Evolutionary conservation across 305 asterid genomes (phyloP), one percentile per base, ranked within the genome.

Genomic region (Fraxinus velutina): DNA sequence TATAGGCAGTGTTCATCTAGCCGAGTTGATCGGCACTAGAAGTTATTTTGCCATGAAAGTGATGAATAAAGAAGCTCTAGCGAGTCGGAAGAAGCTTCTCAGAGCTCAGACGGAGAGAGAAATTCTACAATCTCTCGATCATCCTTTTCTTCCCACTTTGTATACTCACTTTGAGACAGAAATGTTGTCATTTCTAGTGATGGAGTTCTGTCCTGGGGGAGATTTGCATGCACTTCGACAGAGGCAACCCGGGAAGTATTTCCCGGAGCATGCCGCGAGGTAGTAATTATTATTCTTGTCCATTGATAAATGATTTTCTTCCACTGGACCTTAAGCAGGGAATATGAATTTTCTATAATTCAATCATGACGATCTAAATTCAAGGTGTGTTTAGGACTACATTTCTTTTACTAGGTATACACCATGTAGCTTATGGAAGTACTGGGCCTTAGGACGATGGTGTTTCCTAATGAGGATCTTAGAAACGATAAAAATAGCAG

Each of bases 191-290:
- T 89, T 89, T 84, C 85, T 89, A 86, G 91, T 89, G 55, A 89
- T 88, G 92, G 92, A 89, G 85, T 89, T 83, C 64, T 89, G 92
- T 68, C 90, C 92, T 19, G 92, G 92, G 15, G 92, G 92, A 78
- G 92, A 89, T 85, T 83, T 89, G 68, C 92, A 89, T 39, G 90
- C 88, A 17, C 91, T 89, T 80, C 80, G 92, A 57, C 92, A 89
- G 75, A 86, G 84, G 37, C 92, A 89, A 82, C 89, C 92, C 1
- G 92, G 92, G 37, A 89, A 88, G 76, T 82, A 73, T 83, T 89
- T 89, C 42, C 83, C 90, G 0, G 92, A 89, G 84, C 89, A 88
- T 80, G 91, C 92, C 62, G 92, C 92, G 78, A 88, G 92, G 92
- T 89, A 78, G 78, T 87, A 36, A 42, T 73, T 84, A 57, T 17